phyloP scores from a whole-genome alignment of 2,329 filamentous ascomycete species.

The Dryadomyces quercivorus region DNA sequence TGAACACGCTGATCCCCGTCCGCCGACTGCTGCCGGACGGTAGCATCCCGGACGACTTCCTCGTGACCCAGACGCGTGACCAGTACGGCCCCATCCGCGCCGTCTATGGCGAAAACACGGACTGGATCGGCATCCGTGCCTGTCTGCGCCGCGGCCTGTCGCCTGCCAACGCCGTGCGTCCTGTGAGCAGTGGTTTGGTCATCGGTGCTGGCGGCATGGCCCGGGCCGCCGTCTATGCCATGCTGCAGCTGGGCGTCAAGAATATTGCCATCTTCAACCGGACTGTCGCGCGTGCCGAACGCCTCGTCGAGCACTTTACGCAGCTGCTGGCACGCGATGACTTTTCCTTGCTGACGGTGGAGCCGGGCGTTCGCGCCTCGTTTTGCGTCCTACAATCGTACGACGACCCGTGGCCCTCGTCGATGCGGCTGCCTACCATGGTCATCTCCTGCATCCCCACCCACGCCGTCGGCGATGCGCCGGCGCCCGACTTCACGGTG shows the following conservation, averaged over 20 bases:
- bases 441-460: conserved; percentile 66
- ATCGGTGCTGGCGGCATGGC: conserved; percentile 60
- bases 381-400: conserved; percentile 44
- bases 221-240: conserved; percentile 58
- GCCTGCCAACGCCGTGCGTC: conserved; percentile 48
- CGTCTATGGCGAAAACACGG: conserved; percentile 44
- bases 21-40: conserved; percentile 27
- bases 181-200: conserved; percentile 39
- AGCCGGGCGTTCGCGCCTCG: conserved; percentile 14
- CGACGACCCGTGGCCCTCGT: conserved; percentile 48
- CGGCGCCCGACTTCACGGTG: conserved; percentile 56
- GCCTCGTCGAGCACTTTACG: conserved; percentile 56
- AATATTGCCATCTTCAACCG: conserved; percentile 63
- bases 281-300: conserved; percentile 46
- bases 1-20: conserved; percentile 59
- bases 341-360: neutral
- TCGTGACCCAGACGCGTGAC: conserved; percentile 36
- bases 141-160: conserved; percentile 56
- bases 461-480: conserved; percentile 44
- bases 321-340: conserved; percentile 11
- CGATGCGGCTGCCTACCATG: conserved; percentile 52
- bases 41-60: conserved; percentile 37
- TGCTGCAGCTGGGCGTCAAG: conserved; percentile 59
- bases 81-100: conserved; percentile 47
- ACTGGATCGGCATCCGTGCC: conserved; percentile 27